phyloP scores from a whole-genome alignment of 2,329 filamentous ascomycete genomes.

The Sporothrix humicola region DNA sequence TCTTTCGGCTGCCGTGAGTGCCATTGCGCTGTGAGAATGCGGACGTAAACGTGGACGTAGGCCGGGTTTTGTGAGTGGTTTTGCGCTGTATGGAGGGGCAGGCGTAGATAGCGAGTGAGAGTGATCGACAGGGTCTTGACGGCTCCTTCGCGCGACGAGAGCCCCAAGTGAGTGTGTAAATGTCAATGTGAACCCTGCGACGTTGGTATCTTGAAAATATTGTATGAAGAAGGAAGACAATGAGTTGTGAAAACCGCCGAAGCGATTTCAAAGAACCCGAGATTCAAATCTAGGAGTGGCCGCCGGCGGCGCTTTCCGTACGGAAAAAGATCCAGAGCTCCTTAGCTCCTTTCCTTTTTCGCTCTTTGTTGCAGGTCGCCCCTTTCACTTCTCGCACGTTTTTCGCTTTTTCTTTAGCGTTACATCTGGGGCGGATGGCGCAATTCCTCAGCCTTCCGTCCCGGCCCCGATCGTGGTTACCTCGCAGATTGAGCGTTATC shows the following conservation, averaged over 20 bases:
- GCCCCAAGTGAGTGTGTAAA: neutral
- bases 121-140: neutral
- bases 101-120: neutral
- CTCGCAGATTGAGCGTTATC: neutral
- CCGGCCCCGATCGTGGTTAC: conserved; percentile 16
- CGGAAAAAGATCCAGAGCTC: neutral
- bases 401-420: conserved; percentile 12
- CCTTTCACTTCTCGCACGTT: neutral
- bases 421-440: conserved; percentile 23
- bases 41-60: neutral
- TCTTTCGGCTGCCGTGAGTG: neutral
- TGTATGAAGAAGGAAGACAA: neutral
- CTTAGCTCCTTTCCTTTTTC: conserved; percentile 19
- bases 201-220: neutral
- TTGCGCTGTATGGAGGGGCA: neutral
- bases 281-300: neutral
- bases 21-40: neutral
- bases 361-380: neutral
- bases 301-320: conserved; percentile 24
- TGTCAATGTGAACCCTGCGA: no score
- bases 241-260: neutral
- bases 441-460: conserved; percentile 17
- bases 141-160: neutral
- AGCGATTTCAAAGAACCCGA: neutral
- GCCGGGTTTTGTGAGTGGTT: neutral